Evolutionary conservation across 2,329 filamentous ascomycete species (phyloP).

Genomic region (Drechslerella coelobrocha): DNA sequence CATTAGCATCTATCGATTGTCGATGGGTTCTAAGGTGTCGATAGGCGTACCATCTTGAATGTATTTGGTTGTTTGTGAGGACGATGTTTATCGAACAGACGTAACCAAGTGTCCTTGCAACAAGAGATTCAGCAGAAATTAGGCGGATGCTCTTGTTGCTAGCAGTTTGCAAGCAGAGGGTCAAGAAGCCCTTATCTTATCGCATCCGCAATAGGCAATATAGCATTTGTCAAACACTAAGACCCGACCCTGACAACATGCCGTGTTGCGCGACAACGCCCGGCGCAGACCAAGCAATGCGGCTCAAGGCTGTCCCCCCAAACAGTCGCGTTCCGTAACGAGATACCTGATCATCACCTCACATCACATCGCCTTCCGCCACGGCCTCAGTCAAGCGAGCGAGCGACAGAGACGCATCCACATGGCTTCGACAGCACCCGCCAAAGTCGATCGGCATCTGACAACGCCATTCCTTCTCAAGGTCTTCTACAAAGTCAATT

Average conservation of each 20-base stretch:
- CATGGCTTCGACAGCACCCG: conserved; percentile 51
- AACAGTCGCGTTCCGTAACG: conserved; percentile 22
- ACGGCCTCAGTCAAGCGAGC: background rate
- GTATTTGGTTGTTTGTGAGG: conserved; percentile 49
- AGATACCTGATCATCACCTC: background rate
- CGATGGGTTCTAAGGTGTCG: conserved; percentile 7
- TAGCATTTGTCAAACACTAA: conserved; percentile 12
- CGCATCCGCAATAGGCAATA: background rate
- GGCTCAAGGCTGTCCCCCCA: conserved; percentile 6
- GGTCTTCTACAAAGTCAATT: conserved; percentile 78
- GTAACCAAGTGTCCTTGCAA: conserved; percentile 6
- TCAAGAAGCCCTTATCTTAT: conserved; percentile 50
- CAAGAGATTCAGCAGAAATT: conserved; percentile 23
- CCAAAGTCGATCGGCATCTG: conserved; percentile 70
- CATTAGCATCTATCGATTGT: conserved; percentile 32
- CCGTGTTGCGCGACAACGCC: too few relatives aligned
- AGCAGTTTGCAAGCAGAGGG: conserved; percentile 14
- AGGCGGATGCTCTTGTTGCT: conserved; percentile 15
- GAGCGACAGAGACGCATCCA: conserved; percentile 11
- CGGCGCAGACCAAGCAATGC: conserved; percentile 19
- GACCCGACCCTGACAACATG: background rate
- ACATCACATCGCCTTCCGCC: background rate
- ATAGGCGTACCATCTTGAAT: conserved; percentile 49
- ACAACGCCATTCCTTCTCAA: conserved; percentile 83
- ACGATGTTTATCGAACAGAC: conserved; percentile 50